Evolutionary conservation across 768 basidiomycete genomes (phyloP).

Genomic region (Naganishia vishniacii): DNA sequence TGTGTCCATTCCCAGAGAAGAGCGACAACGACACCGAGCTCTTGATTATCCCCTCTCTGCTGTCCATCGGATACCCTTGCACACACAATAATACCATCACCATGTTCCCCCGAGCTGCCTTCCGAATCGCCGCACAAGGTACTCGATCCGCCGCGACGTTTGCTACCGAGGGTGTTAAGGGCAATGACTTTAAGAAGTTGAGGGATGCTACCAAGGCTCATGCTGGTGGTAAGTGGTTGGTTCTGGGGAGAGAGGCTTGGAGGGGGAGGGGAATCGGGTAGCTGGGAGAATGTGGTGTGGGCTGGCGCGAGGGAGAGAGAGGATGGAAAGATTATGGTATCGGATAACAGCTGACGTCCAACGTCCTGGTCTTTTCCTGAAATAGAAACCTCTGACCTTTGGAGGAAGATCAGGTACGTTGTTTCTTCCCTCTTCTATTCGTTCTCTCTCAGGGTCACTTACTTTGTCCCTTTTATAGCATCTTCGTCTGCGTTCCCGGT

Average conservation of each 20-base stretch:
- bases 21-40: too few relatives aligned
- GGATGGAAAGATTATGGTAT: not conserved
- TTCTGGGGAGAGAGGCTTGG: too few relatives aligned
- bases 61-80: too few relatives aligned
- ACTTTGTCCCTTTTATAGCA: slow-evolving; percentile 17
- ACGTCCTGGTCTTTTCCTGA: not conserved
- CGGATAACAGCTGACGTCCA: not conserved
- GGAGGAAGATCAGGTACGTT: slow-evolving; percentile 41
- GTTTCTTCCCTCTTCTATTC: not conserved
- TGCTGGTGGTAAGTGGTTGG: slow-evolving; percentile 40
- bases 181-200: slow-evolving; percentile 40
- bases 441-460: too few relatives aligned
- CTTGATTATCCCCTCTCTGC: too few relatives aligned
- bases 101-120: slow-evolving; percentile 28
- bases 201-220: slow-evolving; percentile 40
- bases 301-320: not conserved
- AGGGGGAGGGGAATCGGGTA: too few relatives aligned
- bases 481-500: slow-evolving; percentile 47
- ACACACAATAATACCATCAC: not conserved
- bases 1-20: too few relatives aligned
- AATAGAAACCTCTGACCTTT: slow-evolving; percentile 46
- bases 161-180: slow-evolving; percentile 32
- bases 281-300: not conserved
- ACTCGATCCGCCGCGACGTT: slow-evolving; percentile 23
- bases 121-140: slow-evolving; percentile 31